Evolutionary conservation across 2,329 filamentous ascomycete genomes (phyloP).

Genomic region (Colletotrichum higginsianum): DNA sequence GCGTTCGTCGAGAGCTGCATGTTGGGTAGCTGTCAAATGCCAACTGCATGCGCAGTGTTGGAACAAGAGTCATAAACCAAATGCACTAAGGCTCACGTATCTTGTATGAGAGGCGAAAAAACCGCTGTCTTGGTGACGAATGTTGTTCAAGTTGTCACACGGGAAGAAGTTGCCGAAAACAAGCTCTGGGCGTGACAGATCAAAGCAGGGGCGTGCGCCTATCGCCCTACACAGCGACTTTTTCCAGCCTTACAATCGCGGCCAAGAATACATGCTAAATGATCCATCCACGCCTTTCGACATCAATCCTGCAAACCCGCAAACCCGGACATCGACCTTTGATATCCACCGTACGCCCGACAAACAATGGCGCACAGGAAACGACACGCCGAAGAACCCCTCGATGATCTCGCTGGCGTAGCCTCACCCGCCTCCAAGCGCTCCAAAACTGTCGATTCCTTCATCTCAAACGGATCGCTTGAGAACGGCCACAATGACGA

Average conservation of each 20-base stretch:
- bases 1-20: not conserved
- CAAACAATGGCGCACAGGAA: conserved; percentile 54
- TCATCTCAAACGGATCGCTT: conserved; percentile 52
- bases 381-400: conserved; percentile 72
- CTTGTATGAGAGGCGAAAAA: too few relatives aligned
- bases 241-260: conserved; percentile 25
- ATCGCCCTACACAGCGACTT: conserved; percentile 31
- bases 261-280: not conserved
- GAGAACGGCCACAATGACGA: conserved; percentile 50
- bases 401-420: conserved; percentile 69
- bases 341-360: not conserved
- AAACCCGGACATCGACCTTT: conserved; percentile 5
- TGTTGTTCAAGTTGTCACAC: not conserved
- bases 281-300: conserved; percentile 10
- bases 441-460: conserved; percentile 64
- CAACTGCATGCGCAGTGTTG: too few relatives aligned
- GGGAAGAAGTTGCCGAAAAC: not conserved
- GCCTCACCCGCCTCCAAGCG: conserved; percentile 73
- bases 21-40: not conserved
- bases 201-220: conserved; percentile 27
- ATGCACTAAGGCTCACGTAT: too few relatives aligned
- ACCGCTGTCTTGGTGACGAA: not conserved
- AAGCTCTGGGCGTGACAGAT: conserved; percentile 35
- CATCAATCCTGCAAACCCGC: not conserved
- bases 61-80: too few relatives aligned